Conservation (phyloP, 2,329 filamentous ascomycete genomes). For the Trichoderma polysporum region DNA sequence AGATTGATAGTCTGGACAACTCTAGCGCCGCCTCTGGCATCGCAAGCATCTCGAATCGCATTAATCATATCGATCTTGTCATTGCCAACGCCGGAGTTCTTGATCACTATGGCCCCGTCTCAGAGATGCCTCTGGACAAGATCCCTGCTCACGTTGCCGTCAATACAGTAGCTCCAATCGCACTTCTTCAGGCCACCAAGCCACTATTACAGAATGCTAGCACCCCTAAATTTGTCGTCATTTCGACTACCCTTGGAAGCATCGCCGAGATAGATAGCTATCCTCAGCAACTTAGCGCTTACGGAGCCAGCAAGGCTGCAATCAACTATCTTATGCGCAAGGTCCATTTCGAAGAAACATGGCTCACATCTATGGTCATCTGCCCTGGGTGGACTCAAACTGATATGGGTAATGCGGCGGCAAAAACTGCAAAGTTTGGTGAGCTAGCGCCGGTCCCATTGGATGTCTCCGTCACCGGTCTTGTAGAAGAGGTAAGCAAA, state of each 20-base stretch:
- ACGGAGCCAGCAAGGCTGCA: background rate
- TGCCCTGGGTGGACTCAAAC: slow-evolving; percentile 2
- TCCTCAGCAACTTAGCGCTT: background rate
- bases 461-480: background rate
- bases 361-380: background rate
- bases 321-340: slow-evolving; percentile 11
- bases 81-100: slow-evolving; percentile 10
- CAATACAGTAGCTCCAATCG: background rate
- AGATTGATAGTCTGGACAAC: background rate
- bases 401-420: background rate
- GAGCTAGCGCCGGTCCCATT: background rate
- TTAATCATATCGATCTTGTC: background rate
- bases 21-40: background rate
- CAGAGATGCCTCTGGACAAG: background rate
- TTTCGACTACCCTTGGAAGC: background rate
- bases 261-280: background rate
- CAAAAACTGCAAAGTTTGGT: background rate
- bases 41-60: background rate
- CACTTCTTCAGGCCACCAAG: slow-evolving; percentile 3
- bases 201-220: background rate
- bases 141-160: background rate
- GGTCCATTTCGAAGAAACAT: background rate
- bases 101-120: background rate
- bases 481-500: background rate
- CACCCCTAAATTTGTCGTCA: background rate